Percentiles rank a stretch among this genome's conserved stretches.
These are phyloP conservation scores for Podospora fimiseda DNA, from an alignment of 495 filamentous ascomycete species.

Conservation along the genomic window DNA sequence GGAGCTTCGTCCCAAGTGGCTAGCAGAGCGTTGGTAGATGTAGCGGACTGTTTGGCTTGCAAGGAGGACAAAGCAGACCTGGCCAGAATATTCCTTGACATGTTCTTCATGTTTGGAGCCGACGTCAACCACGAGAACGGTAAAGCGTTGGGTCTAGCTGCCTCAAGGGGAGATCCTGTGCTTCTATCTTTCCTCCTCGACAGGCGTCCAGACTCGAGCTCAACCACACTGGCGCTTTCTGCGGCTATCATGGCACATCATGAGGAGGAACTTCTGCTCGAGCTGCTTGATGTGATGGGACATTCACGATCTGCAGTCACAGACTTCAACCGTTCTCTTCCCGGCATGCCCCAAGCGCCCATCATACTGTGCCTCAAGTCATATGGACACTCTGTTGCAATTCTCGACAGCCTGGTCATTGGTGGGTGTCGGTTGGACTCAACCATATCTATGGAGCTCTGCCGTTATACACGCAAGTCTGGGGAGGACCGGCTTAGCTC, in stretches of 20 bases:
- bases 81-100: slow-evolving; percentile 26
- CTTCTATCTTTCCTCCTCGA: slow-evolving; percentile 30
- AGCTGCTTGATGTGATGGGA: slow-evolving; percentile 15
- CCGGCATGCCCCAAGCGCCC: slow-evolving; percentile 18
- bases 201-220: slow-evolving; percentile 25
- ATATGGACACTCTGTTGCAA: slow-evolving; percentile 16
- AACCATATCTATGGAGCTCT: slow-evolving; percentile 17
- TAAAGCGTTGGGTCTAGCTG: slow-evolving; percentile 34
- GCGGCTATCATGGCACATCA: slow-evolving; percentile 25
- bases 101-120: slow-evolving; percentile 31
- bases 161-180: slow-evolving; percentile 28
- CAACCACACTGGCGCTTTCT: slow-evolving; percentile 34
- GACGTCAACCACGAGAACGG: slow-evolving; percentile 40
- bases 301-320: slow-evolving; percentile 4
- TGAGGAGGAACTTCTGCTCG: slow-evolving; percentile 10
- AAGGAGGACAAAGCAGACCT: slow-evolving; percentile 19
- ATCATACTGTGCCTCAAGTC: slow-evolving; percentile 24
- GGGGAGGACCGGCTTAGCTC: slow-evolving; percentile 15
- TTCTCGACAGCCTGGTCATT: slow-evolving; percentile 17
- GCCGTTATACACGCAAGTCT: neutral
- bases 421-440: slow-evolving; percentile 21
- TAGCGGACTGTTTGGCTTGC: slow-evolving; percentile 29
- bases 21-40: slow-evolving; percentile 31
- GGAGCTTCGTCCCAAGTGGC: slow-evolving; percentile 30
- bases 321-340: slow-evolving; percentile 19